These are phyloP conservation scores for Neurospora cerealis DNA, from an alignment of 495 filamentous ascomycete species.

Conservation along the genomic window DNA sequence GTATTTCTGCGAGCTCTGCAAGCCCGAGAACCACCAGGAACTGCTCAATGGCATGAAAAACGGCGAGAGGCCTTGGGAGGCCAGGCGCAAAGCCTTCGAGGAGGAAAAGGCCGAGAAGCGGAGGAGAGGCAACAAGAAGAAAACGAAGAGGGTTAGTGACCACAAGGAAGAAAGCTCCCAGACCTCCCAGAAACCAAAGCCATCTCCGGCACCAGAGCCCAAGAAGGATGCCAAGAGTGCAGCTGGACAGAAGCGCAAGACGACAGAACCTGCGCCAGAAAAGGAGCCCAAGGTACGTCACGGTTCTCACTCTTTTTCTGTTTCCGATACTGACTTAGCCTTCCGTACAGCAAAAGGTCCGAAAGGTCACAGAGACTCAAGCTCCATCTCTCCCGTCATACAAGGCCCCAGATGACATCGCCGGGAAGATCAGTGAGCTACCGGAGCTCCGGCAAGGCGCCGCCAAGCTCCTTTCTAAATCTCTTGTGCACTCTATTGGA, in stretches of 20 bases:
- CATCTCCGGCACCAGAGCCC: constrained; percentile 20
- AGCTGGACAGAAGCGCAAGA: constrained; percentile 31
- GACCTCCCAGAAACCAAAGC: constrained; percentile 26
- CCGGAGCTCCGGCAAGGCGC: constrained; percentile 32
- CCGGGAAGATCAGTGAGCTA: constrained; percentile 29
- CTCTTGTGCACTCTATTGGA: constrained; percentile 28
- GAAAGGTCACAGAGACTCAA: constrained; percentile 40
- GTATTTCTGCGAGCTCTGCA: constrained; percentile 88
- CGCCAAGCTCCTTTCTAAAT: constrained; percentile 34
- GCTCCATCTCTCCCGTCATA: constrained; percentile 22
- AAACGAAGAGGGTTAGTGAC: constrained; percentile 39
- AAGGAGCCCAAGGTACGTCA: constrained; percentile 30
- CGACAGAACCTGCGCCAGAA: constrained; percentile 33
- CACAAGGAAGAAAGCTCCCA: constrained; percentile 31
- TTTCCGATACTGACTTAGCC: not conserved
- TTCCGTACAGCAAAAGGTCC: constrained; percentile 31
- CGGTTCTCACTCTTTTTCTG: not conserved
- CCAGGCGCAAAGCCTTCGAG: constrained; percentile 45
- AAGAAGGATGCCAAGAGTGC: constrained; percentile 23
- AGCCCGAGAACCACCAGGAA: constrained; percentile 67
- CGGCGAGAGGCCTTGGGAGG: constrained; percentile 84
- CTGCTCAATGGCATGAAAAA: constrained; percentile 61
- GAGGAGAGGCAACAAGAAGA: constrained; percentile 32
- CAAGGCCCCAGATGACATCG: constrained; percentile 27
- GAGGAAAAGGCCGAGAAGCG: constrained; percentile 28